Evolutionary conservation across 306 rosid species (phyloP).

Genomic region (Cucurbita maxima): DNA sequence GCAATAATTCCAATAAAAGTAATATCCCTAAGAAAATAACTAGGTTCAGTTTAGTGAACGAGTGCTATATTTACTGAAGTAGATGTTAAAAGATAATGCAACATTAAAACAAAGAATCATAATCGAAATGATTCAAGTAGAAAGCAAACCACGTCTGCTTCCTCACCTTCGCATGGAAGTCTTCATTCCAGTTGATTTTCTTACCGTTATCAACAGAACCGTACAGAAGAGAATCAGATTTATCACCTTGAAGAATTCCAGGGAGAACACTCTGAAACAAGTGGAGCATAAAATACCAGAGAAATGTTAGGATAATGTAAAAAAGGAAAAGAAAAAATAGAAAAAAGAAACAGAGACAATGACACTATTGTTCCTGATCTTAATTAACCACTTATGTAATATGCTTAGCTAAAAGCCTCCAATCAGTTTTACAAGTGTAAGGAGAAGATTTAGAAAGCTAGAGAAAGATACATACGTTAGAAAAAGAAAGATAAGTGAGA

Average conservation of each 20-base stretch:
- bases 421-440: not conserved
- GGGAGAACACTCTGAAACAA: slow-evolving; percentile 65
- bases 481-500: not conserved
- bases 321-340: not conserved
- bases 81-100: not conserved
- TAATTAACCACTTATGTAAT: not conserved
- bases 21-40: not conserved
- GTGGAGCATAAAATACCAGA: not conserved
- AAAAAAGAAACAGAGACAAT: not conserved
- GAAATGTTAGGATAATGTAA: not conserved
- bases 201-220: slow-evolving; percentile 99
- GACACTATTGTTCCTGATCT: not conserved
- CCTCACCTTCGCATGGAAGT: slow-evolving; percentile 87
- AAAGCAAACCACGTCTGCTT: slow-evolving; percentile 4
- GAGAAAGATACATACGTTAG: not conserved
- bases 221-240: slow-evolving; percentile 86
- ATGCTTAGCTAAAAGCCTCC: not conserved
- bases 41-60: not conserved
- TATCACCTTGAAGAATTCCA: slow-evolving; percentile 99
- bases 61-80: not conserved
- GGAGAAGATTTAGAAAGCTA: not conserved
- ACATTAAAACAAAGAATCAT: not conserved
- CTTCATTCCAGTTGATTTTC: slow-evolving; percentile 96
- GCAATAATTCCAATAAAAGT: not conserved
- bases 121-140: slow-evolving; percentile 3